Percentiles rank a stretch among this genome's conserved stretches.
phyloP scores from a whole-genome alignment of 495 filamentous ascomycete species.

The Penicillium soppii region DNA sequence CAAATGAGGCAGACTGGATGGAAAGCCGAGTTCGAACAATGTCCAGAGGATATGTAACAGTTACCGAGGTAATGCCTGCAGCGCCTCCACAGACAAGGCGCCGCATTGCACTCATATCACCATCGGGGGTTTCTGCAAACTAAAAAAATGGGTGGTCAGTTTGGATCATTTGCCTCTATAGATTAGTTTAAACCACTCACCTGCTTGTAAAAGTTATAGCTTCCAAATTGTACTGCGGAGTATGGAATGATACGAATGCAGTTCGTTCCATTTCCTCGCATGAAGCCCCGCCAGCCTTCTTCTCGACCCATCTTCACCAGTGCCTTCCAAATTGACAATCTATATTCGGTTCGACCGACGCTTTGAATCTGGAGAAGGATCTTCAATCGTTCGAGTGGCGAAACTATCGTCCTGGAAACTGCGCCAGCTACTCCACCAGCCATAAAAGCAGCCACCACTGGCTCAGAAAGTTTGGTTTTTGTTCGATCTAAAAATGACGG shows the following conservation, averaged over 20 bases:
- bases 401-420: constrained; percentile 95
- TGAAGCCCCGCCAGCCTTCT: constrained; percentile 93
- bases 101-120: constrained; percentile 62
- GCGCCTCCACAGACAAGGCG: constrained; percentile 82
- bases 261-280: constrained; percentile 97
- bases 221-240: constrained; percentile 95
- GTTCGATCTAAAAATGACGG: constrained; percentile 18
- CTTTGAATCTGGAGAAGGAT: constrained; percentile 97
- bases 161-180: not conserved
- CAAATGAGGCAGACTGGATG: constrained; percentile 93
- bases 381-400: constrained; percentile 91
- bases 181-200: constrained; percentile 47
- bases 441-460: constrained; percentile 86
- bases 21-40: constrained; percentile 95
- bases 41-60: constrained; percentile 79
- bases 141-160: constrained; percentile 24
- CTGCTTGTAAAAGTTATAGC: constrained; percentile 95
- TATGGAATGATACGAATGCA: constrained; percentile 98
- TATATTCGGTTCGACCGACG: constrained; percentile 86
- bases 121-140: constrained; percentile 75
- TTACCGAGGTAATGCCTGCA: constrained; percentile 93
- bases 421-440: constrained; percentile 96
- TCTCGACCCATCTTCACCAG: constrained; percentile 93
- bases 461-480: constrained; percentile 49
- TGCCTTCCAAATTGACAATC: constrained; percentile 82